Conservation (phyloP, 1,139 yeast genomes). For the Lodderomyces oxycetoniae region DNA sequence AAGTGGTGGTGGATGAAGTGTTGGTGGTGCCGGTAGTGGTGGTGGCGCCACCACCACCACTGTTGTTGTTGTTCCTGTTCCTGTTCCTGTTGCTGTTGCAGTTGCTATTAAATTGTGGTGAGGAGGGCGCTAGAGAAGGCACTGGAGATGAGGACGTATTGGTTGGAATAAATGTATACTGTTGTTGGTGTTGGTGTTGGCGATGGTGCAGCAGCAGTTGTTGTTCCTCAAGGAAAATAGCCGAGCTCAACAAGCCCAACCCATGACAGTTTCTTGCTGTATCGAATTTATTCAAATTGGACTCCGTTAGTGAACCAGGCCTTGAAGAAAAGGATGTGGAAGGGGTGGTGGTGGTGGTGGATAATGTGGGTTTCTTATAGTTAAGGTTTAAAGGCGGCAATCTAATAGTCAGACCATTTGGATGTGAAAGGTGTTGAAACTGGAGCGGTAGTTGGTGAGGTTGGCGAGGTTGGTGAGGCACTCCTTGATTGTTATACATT, state of each 20-base stretch:
- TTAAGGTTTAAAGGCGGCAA: constrained; percentile 11
- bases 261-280: constrained; percentile 12
- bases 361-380: constrained; percentile 2
- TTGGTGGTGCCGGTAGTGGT: no score
- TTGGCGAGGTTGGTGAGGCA: constrained; percentile 7
- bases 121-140: constrained; percentile 1
- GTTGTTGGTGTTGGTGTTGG: constrained; percentile 1
- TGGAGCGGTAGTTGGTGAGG: constrained; percentile 7
- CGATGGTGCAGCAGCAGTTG: constrained; percentile 4
- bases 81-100: background rate
- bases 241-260: constrained; percentile 15
- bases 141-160: constrained; percentile 6
- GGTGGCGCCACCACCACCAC: no score
- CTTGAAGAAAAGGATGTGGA: constrained; percentile 4
- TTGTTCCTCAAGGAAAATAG: constrained; percentile 12
- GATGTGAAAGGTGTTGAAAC: constrained; percentile 3
- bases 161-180: background rate
- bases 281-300: constrained; percentile 12
- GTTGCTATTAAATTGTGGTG: background rate
- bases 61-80: no score
- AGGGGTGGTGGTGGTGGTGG: no score
- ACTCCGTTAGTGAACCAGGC: constrained; percentile 10
- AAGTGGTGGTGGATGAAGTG: background rate
- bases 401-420: no score
- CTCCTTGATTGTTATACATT: constrained; percentile 3